Percentiles rank a stretch among this genome's conserved stretches.
phyloP scores from a whole-genome alignment of 768 basidiomycete genomes.

The Hemileccinum impolitum region DNA sequence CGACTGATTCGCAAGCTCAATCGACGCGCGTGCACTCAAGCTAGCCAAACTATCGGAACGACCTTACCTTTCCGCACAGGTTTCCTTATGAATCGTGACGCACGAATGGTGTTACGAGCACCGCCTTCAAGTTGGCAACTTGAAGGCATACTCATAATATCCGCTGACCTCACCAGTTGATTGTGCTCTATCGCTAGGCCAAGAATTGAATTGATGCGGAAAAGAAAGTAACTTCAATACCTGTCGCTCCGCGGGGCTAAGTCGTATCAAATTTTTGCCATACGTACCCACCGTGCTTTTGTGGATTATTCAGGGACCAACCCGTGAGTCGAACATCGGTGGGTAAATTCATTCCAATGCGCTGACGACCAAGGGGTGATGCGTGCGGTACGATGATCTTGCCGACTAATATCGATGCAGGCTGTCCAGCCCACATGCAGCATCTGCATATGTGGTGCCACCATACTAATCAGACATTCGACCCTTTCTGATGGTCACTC shows the following conservation, averaged over 20 bases:
- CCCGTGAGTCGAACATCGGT: background rate
- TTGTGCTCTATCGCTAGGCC: background rate
- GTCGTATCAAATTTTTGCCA: background rate
- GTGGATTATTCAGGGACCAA: background rate
- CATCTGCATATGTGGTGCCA: no score
- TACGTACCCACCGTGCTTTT: background rate
- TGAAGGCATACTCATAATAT: background rate
- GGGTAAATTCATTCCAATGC: background rate
- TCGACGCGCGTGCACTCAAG: background rate
- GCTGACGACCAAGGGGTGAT: background rate
- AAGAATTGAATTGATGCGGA: background rate
- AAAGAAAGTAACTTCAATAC: background rate
- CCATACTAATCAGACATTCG: no score
- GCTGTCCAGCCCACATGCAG: conserved; percentile 1
- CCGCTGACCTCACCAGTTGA: conserved; percentile 2
- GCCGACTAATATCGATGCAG: background rate
- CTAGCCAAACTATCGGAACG: background rate
- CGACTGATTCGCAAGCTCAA: background rate
- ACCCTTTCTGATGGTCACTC: no score
- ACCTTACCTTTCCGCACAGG: background rate
- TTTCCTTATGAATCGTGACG: background rate
- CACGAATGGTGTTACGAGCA: background rate
- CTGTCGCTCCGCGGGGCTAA: background rate
- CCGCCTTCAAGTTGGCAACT: no score
- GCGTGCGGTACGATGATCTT: background rate